Evolutionary conservation across 495 filamentous ascomycete species (phyloP), one percentile per base, ranked within the genome.

Genomic region (Talaromyces nanjingensis): DNA sequence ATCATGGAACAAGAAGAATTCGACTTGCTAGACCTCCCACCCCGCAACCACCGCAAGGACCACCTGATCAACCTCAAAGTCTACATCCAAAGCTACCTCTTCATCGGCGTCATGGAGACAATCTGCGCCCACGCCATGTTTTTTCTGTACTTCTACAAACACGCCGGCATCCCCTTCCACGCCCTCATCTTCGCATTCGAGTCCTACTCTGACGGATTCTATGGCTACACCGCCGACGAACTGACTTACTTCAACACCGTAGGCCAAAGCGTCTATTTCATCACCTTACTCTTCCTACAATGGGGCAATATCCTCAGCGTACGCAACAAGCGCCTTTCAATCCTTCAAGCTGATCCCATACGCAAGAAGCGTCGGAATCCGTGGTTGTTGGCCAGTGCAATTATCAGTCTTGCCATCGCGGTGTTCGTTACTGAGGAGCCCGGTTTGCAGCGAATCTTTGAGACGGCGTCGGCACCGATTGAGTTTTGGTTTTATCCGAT

Each of bases 401-500:
- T 80, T 0, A 88, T 91, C 68, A 78, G 86, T 0, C 66, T 91
- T 3, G 71, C 74, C 18, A 86, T 89, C 75, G 82, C 83, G 0
- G 77, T 89, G 60, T 79, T 89, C 63, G 88, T 85, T 77, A 72
- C 84, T 1, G 87, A 89, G 66, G 79, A 87, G 25, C 84, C 83
- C 1, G 70, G 73, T 8, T 66, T 91, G n/a, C 84, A 90, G 65
- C 57, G 60, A 0, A 69, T 79, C 4, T 66, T 89, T 11, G 77
- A 67, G 4, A 88, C 86, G 0, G 79, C 82, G 0, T 67, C 71
- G 2, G 83, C 89, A 1, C 86, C 87, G 0, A 82, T 81, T 0
- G 87, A 86, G 72, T 72, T 89, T 68, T 90, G 80, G 76, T 89
- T 91, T 68, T 65, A 91, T 31, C 88, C 88, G 0, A 81, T 81